Evolutionary conservation across 2,329 filamentous ascomycete genomes (phyloP), one percentile per base, ranked within the genome.

Genomic region (Aspergillus oerlinghausenensis): DNA sequence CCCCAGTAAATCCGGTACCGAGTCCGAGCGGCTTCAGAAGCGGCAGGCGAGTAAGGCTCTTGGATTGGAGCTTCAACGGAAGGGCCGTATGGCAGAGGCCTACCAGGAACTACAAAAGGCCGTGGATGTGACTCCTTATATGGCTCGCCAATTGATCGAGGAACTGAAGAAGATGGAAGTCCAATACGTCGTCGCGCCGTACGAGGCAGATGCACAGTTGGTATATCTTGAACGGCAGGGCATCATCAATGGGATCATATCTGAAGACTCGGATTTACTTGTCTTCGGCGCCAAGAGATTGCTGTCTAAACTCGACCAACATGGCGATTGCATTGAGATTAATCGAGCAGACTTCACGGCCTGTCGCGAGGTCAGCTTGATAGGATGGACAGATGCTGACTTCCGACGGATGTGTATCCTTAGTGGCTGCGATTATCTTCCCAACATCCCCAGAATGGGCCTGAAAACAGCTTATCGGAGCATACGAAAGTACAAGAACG

Each of bases 331-430:
- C 68, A 82, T 97, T 60, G 92, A 97, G 77, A 89, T 99, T 70
- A 91, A 91, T 66, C 88, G 94, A 35, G 84, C 85, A 14, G 90
- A 97, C 69, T 97, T 99, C 69, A 89, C 90, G 52, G 86, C 90
- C 29, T 95, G 91, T 63, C 87, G 89, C 51, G 94, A 97, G 63
- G 83, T 97, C 50, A 96, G 88, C 54, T 77, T 99, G 43, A 88
- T 91, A 3, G 93, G 92, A 7, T 99, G 93, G 93, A 89, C 90
- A 1, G 93, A 97, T 71, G 80, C 82, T 9, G 90, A 97, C 64
- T 99, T 99, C 67, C 85, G 94, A 57, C 87, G 86, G 53, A 99
- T 99, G 94, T 91, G 92, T 43, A 99, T 99, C 63, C 77, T 99
- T 58, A 96, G 92, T 70, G 94, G 94, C 7, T 99, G 94, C 70